These are phyloP conservation scores for Rhizophagus clarus DNA, from an alignment of 192 early-diverging fungal genomes.

Conservation along the genomic window DNA sequence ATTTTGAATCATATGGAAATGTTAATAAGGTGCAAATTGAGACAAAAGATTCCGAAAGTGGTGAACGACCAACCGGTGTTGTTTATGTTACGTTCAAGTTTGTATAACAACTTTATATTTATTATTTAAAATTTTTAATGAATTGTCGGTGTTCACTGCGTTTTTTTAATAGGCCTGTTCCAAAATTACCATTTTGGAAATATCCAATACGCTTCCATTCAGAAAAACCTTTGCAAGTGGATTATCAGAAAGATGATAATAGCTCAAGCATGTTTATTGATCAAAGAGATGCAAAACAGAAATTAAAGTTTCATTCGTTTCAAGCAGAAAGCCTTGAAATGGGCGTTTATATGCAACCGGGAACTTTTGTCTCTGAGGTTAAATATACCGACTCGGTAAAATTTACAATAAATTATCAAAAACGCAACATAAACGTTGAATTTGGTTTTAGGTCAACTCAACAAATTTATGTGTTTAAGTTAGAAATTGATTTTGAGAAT, in stretches of 20 bases:
- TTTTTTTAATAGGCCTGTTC: neutral
- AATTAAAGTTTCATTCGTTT: neutral
- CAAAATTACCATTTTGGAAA: neutral
- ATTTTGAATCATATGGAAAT: conserved; percentile 28
- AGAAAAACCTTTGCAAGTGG: conserved; percentile 28
- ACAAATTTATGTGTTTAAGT: neutral
- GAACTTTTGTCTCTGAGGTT: conserved; percentile 35
- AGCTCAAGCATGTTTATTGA: neutral
- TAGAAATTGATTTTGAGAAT: conserved; percentile 45
- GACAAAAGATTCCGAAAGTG: neutral
- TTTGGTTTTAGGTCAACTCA: conserved; percentile 29
- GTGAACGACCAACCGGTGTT: conserved; percentile 7
- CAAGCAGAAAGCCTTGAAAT: conserved; percentile 27
- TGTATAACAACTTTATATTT: neutral
- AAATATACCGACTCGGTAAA: neutral
- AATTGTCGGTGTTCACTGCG: neutral
- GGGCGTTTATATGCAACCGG: conserved; percentile 29
- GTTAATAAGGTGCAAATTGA: conserved; percentile 36
- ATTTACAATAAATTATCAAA: conserved; percentile 34
- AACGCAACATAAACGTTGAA: conserved; percentile 29
- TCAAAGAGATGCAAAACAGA: neutral
- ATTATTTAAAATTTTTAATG: neutral
- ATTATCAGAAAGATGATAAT: neutral
- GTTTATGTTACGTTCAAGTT: conserved; percentile 30
- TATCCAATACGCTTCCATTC: conserved; percentile 29